Conservation (phyloP, 176 grass and related monocot species). For the Aegilops tauschii region DNA sequence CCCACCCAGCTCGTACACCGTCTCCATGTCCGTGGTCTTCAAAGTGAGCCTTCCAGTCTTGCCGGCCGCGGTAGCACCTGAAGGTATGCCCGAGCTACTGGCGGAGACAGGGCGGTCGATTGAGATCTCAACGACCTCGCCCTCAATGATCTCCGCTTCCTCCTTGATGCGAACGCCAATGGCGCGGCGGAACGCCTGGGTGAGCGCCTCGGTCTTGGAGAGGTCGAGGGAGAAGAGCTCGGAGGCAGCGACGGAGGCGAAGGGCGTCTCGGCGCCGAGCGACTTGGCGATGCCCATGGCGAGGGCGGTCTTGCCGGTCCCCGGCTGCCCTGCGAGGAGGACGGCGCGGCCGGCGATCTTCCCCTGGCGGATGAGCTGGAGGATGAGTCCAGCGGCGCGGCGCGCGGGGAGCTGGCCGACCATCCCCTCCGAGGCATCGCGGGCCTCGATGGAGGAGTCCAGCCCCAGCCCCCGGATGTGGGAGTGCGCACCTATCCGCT, state of each 20-base stretch:
- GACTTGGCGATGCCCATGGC: constrained; percentile 98
- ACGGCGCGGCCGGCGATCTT: constrained; percentile 84
- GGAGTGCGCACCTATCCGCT: constrained; percentile 94
- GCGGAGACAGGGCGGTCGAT: constrained; percentile 70
- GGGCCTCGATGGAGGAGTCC: constrained; percentile 82
- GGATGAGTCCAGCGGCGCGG: constrained; percentile 73
- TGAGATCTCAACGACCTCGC: constrained; percentile 95
- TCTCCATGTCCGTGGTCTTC: constrained; percentile 97
- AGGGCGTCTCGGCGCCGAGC: constrained; percentile 83
- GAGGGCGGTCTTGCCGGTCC: constrained; percentile 90
- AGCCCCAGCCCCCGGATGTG: constrained; percentile 95
- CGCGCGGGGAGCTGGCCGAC: constrained; percentile 91
- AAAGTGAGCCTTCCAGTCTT: constrained; percentile 83
- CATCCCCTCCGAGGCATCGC: constrained; percentile 87
- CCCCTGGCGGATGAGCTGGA: constrained; percentile 82
- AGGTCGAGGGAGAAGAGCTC: constrained; percentile 95
- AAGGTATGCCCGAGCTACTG: constrained; percentile 24
- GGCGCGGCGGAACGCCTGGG: constrained; percentile 78
- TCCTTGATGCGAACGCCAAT: constrained; percentile 99
- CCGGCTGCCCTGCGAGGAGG: constrained; percentile 87
- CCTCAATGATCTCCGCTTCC: constrained; percentile 97
- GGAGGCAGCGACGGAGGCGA: constrained; percentile 80
- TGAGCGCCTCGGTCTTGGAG: constrained; percentile 93
- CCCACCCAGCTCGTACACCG: constrained; percentile 84
- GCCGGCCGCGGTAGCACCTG: constrained; percentile 31